Evolutionary conservation across 2,329 filamentous ascomycete species (phyloP).

Genomic region (Hirsutella thompsonii): DNA sequence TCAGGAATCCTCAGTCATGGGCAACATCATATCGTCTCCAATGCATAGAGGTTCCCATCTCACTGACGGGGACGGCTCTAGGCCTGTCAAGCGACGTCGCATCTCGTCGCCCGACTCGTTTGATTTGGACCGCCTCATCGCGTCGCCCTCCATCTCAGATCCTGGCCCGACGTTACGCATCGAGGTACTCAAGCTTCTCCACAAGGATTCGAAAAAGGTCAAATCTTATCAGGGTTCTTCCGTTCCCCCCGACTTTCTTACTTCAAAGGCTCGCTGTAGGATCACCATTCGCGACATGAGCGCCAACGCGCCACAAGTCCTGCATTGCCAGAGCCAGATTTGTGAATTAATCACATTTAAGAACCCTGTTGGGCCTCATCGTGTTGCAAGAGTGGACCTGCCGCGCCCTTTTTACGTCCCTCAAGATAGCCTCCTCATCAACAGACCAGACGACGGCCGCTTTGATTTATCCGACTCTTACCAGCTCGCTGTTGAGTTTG

Average conservation of each 20-base stretch:
- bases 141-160: constrained; percentile 16
- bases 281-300: constrained; percentile 23
- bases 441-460: constrained; percentile 30
- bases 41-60: constrained; percentile 19
- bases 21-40: constrained; percentile 26
- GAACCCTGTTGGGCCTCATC: constrained; percentile 30
- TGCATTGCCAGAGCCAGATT: constrained; percentile 41
- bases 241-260: constrained; percentile 16
- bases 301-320: constrained; percentile 23
- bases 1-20: constrained; percentile 27
- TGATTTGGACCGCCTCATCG: constrained; percentile 19
- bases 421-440: constrained; percentile 35
- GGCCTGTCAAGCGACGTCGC: constrained; percentile 37
- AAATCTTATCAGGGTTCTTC: constrained; percentile 13
- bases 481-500: constrained; percentile 36
- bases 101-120: constrained; percentile 24
- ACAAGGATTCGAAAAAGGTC: constrained; percentile 30
- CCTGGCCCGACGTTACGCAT: constrained; percentile 33
- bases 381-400: constrained; percentile 34
- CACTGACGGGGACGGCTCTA: constrained; percentile 22
- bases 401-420: constrained; percentile 38
- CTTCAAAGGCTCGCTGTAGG: constrained; percentile 22
- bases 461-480: constrained; percentile 38
- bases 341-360: constrained; percentile 39
- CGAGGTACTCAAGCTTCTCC: constrained; percentile 38